phyloP scores from a whole-genome alignment of 2,329 filamentous ascomycete species.

The Ophiostoma novo-ulmi region DNA sequence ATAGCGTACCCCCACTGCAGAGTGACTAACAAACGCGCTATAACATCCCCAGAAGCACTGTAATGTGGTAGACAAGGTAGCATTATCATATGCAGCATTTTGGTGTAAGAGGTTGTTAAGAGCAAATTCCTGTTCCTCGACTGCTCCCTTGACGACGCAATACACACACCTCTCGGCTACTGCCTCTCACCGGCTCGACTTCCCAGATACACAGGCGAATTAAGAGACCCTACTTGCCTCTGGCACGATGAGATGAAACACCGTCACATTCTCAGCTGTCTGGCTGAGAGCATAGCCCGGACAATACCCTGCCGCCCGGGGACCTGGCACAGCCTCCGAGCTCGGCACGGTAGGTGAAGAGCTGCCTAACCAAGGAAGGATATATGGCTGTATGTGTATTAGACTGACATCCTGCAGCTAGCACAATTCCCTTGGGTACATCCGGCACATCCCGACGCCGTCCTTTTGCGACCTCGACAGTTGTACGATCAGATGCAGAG shows the following conservation, averaged over 20 bases:
- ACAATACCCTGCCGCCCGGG: background rate
- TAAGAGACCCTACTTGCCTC: background rate
- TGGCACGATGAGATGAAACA: constrained; percentile 28
- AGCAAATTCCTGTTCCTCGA: background rate
- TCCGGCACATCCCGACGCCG: background rate
- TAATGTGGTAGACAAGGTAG: background rate
- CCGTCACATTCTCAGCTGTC: constrained; percentile 21
- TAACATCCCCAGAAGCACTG: background rate
- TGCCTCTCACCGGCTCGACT: background rate
- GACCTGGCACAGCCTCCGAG: background rate
- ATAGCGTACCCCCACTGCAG: background rate
- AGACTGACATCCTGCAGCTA: background rate
- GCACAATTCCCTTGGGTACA: background rate
- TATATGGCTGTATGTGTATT: background rate
- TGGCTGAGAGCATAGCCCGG: constrained; percentile 19
- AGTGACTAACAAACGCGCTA: background rate
- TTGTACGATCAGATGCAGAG: constrained; percentile 17
- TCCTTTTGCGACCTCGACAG: constrained; percentile 13
- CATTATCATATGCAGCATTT: background rate
- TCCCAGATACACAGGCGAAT: background rate
- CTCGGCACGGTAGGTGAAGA: background rate
- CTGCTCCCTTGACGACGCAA: background rate
- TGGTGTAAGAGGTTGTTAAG: background rate
- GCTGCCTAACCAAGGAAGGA: background rate
- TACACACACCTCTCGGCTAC: background rate